Percentiles rank a stretch among this genome's conserved stretches.
phyloP scores from a whole-genome alignment of 2,329 filamentous ascomycete species.

The Tolypocladium nubicola region DNA sequence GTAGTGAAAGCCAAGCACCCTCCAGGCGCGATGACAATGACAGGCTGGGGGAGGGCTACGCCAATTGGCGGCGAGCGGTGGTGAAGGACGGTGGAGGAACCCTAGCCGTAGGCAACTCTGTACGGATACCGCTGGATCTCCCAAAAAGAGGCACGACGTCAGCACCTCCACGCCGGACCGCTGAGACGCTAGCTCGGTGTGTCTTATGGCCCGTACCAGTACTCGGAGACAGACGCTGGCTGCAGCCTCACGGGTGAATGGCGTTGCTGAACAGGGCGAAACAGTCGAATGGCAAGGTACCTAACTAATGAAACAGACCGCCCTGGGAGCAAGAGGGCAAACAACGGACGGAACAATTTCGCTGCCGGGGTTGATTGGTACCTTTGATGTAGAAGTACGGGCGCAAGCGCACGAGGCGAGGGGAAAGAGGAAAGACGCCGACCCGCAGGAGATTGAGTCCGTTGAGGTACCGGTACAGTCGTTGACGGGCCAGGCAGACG shows the following conservation, averaged over 20 bases:
- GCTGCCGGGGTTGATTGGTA: not conserved
- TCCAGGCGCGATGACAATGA: slow-evolving; percentile 4
- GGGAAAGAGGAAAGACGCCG: not conserved
- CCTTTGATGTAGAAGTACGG: not conserved
- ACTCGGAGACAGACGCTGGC: not conserved
- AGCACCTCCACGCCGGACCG: not conserved
- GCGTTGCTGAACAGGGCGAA: not conserved
- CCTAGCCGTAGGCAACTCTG: not conserved
- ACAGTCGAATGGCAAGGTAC: not conserved
- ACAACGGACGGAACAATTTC: not conserved
- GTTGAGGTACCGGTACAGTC: not conserved
- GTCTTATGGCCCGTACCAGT: not conserved
- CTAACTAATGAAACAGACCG: not conserved
- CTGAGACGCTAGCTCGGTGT: not conserved
- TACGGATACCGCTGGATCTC: not conserved
- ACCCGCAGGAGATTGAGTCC: not conserved
- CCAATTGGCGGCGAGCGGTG: slow-evolving; percentile 6
- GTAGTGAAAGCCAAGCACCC: not conserved
- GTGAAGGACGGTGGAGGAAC: slow-evolving; percentile 2
- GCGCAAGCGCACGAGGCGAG: not conserved
- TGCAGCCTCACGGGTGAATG: not conserved
- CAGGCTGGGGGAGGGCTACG: slow-evolving; percentile 7
- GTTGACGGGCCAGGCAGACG: not conserved
- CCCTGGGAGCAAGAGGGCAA: not conserved
- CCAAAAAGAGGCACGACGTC: not conserved